These are phyloP conservation scores for Sarcocystis neurona DNA, from an alignment of 169 alveolate species.

Conservation along the genomic window DNA sequence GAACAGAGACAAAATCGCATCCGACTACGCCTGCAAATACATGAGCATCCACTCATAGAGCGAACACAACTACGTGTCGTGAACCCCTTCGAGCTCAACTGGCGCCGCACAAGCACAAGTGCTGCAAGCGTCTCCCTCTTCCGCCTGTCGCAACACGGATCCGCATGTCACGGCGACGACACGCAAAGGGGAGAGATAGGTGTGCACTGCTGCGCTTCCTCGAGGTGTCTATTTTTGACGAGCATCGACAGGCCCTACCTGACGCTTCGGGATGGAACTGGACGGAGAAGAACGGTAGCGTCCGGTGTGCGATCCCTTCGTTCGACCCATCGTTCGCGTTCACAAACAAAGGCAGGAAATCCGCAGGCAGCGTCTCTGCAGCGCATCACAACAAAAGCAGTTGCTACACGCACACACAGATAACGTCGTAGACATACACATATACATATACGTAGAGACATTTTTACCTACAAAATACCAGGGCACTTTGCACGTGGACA, in stretches of 20 bases:
- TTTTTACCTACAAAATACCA: neutral
- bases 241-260: conserved; percentile 26
- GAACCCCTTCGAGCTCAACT: too few relatives aligned
- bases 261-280: conserved; percentile 88
- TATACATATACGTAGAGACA: neutral
- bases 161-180: neutral
- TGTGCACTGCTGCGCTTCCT: neutral
- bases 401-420: neutral
- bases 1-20: too few relatives aligned
- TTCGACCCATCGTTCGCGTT: conserved; percentile 86
- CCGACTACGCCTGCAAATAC: too few relatives aligned
- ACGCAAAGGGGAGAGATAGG: neutral
- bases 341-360: conserved; percentile 75
- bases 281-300: conserved; percentile 81
- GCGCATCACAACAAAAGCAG: too few relatives aligned
- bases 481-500: neutral
- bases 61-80: too few relatives aligned
- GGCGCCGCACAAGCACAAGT: too few relatives aligned
- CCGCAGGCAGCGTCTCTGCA: conserved; percentile 67
- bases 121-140: too few relatives aligned
- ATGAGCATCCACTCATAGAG: too few relatives aligned
- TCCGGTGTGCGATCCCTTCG: conserved; percentile 82
- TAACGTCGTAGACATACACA: neutral
- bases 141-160: too few relatives aligned
- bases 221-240: too few relatives aligned